Percentiles rank a stretch among this genome's conserved stretches.
These are phyloP conservation scores for Peronospora belbahrii DNA, from an alignment of 352 stramenopile genomes.

Conservation along the genomic window DNA sequence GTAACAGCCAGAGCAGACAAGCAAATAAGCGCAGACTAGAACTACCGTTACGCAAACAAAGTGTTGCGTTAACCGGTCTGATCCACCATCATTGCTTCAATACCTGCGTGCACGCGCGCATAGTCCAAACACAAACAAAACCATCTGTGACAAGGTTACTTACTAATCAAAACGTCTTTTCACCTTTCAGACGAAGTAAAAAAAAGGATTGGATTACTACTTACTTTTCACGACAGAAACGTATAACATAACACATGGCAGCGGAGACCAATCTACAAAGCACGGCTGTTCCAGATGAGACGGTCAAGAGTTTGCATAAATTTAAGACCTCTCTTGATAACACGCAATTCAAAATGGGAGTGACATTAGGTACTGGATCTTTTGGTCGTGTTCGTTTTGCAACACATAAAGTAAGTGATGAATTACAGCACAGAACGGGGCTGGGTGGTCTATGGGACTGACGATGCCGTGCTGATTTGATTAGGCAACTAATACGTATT, in stretches of 20 bases:
- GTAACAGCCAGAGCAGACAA: too few species aligned
- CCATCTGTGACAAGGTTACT: conserved; percentile 16
- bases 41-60: too few species aligned
- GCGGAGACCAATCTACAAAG: not conserved
- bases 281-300: conserved; percentile 20
- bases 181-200: too few species aligned
- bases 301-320: conserved; percentile 44
- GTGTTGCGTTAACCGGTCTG: conserved; percentile 8
- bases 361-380: conserved; percentile 94
- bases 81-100: conserved; percentile 6
- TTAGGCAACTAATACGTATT: conserved; percentile 85
- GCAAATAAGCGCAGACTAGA: conserved; percentile 10
- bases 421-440: not conserved
- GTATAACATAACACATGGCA: too few species aligned
- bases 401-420: conserved; percentile 86
- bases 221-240: too few species aligned
- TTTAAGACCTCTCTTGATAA: conserved; percentile 55
- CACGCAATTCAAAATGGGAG: conserved; percentile 91
- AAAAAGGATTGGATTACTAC: too few species aligned
- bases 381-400: conserved; percentile 95
- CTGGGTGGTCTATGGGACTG: not conserved
- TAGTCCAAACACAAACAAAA: conserved; percentile 35
- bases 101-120: conserved; percentile 17
- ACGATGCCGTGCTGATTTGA: not conserved
- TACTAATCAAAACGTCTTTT: too few species aligned